Base-by-base conservation (phyloP, 2,329 filamentous ascomycete species). In the Plectosphaerella cucumerina region DNA sequence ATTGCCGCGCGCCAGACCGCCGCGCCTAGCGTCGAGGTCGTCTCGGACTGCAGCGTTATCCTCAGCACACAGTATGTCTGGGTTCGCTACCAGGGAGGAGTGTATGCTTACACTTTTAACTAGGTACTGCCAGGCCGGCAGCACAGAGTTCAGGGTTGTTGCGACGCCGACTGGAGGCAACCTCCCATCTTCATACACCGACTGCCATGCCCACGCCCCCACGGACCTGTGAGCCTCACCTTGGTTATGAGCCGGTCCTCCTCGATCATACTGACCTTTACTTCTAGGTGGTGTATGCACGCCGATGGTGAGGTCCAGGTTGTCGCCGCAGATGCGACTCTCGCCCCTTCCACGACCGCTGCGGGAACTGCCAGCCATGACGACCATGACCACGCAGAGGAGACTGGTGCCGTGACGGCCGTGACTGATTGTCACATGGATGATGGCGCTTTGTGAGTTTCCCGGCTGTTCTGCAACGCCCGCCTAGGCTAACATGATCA, bases 191-290 rank as follows among this genome's bases (percentile, higher is more conserved):
- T 60, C 60, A 3, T 73, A 70, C 56, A 70, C 67, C 0, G 68
- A 60, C 14, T 74, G 83, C 53, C 82, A 86, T 59, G 58, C 62
- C 1, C 78, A 85, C 59, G 77, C 68, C n/a, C n/a, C n/a, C 2
- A 60, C 58, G 11, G 70, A 79, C 39, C 70, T 69, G 78, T 84
- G 66, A 61, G 73, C 17, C 14, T 26, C 15, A 15, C 35, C 17
- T 42, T 17, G 23, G 43, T 58, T 33, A n/a, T 47, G 23, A 21
- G 4, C 10, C 5, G 11, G 26, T 42, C 3, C n/a, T n/a, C 4
- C 15, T 42, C n/a, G n/a, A n/a, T n/a, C 20, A 48, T 47, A 15
- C 45, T 47, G 12, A 47, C 34, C 23, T 12, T 9, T n/a, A n/a
- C n/a, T n/a, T n/a, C 6, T 23, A 75, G 72, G 47, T 74, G 64